Evolutionary conservation across 768 basidiomycete genomes (phyloP).

Genomic region (Imleria badia): DNA sequence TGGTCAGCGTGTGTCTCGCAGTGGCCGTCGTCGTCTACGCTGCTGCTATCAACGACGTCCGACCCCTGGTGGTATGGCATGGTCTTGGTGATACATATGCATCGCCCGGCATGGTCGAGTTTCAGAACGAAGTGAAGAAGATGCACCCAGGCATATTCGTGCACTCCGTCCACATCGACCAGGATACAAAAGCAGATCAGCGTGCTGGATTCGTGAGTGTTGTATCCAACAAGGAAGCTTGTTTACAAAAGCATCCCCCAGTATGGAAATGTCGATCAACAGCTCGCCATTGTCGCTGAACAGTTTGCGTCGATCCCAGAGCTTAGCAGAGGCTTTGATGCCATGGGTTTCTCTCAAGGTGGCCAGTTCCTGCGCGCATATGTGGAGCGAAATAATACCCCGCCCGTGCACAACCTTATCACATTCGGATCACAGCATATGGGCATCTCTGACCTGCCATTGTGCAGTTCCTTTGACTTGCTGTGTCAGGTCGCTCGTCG

Average conservation of each 20-base stretch:
- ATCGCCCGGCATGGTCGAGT: slow-evolving; percentile 71
- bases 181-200: slow-evolving; percentile 60
- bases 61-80: slow-evolving; percentile 77
- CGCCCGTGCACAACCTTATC: slow-evolving; percentile 76
- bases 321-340: slow-evolving; percentile 73
- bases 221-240: not conserved
- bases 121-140: slow-evolving; percentile 54
- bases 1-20: slow-evolving; percentile 15
- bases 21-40: slow-evolving; percentile 12
- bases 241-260: slow-evolving; percentile 28
- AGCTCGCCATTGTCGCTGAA: slow-evolving; percentile 60
- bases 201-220: slow-evolving; percentile 69
- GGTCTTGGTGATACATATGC: slow-evolving; percentile 79
- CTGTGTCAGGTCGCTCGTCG: slow-evolving; percentile 67
- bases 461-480: slow-evolving; percentile 62
- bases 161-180: slow-evolving; percentile 68
- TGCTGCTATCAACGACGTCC: slow-evolving; percentile 20
- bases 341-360: slow-evolving; percentile 87
- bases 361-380: slow-evolving; percentile 90
- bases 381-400: slow-evolving; percentile 70
- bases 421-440: slow-evolving; percentile 89
- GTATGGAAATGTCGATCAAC: slow-evolving; percentile 79
- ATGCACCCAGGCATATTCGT: slow-evolving; percentile 76
- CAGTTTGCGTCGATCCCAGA: slow-evolving; percentile 67
- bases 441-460: slow-evolving; percentile 77